phyloP scores from a whole-genome alignment of 768 basidiomycete species.

The Cyclocybe aegerita region DNA sequence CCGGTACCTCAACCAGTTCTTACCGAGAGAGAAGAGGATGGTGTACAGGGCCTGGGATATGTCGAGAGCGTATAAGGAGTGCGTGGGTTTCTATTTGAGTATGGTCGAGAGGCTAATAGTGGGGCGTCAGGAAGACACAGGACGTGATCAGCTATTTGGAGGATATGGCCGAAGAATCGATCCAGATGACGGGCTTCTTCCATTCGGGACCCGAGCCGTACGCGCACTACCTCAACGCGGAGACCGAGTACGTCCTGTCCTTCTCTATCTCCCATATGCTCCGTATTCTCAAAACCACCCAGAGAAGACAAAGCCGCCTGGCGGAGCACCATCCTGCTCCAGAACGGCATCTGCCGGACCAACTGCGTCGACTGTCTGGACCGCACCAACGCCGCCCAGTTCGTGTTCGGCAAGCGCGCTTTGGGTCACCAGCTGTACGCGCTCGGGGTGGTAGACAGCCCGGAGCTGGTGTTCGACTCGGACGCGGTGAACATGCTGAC shows the following conservation, averaged over 20 bases:
- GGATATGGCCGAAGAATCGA: slow-evolving; percentile 91
- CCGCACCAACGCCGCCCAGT: slow-evolving; percentile 95
- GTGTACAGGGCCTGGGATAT: slow-evolving; percentile 96
- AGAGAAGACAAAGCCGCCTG: slow-evolving; percentile 39
- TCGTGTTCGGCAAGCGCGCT: slow-evolving; percentile 93
- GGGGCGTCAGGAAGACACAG: slow-evolving; percentile 72
- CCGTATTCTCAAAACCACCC: too few species aligned
- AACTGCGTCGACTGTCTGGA: slow-evolving; percentile 98
- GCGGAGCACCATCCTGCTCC: slow-evolving; percentile 72
- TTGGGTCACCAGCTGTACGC: slow-evolving; percentile 95
- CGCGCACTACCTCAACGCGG: slow-evolving; percentile 60
- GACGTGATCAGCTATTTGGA: slow-evolving; percentile 95
- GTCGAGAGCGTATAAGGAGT: slow-evolving; percentile 94
- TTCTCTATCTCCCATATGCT: slow-evolving; percentile 2
- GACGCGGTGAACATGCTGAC: slow-evolving; percentile 97
- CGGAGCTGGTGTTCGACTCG: slow-evolving; percentile 87
- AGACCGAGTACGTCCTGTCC: slow-evolving; percentile 33
- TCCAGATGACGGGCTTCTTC: slow-evolving; percentile 91
- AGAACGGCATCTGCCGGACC: slow-evolving; percentile 89
- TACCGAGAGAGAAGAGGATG: slow-evolving; percentile 85
- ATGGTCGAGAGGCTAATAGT: neutral
- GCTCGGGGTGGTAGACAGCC: slow-evolving; percentile 83
- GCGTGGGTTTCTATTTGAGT: slow-evolving; percentile 7
- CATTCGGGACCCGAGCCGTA: slow-evolving; percentile 90
- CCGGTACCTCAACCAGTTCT: slow-evolving; percentile 90